Base-by-base conservation (phyloP, 2,329 filamentous ascomycete species). In the Metarhizium rileyi region DNA sequence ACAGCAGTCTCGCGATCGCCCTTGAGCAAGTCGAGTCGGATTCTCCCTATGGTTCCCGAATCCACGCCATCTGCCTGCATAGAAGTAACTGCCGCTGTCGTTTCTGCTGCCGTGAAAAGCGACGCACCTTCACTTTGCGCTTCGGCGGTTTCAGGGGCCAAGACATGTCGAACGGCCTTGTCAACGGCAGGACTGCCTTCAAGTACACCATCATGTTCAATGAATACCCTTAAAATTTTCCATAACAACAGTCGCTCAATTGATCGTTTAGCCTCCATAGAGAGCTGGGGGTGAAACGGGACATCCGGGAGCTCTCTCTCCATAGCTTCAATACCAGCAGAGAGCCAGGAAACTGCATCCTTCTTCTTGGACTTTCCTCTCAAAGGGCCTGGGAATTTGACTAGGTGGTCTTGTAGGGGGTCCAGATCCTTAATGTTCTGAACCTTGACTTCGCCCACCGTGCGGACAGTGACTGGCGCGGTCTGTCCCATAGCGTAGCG, bases 341-440 rank as follows among this genome's bases (percentile, higher is more conserved):
- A 78, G 42, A 98, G 73, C 93, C 94, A 98, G 2, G 80, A 68
- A 41, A 90, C 59, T 0, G 89, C 79, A 49, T 98, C 91, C 71
- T 97, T 98, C 75, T 98, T 98, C 74, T 95, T 97, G 1, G 84
- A 82, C 63, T 96, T 97, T 38, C 83, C 78, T 65, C 86, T 90
- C 26, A 98, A 71, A 3, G 94, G 93, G 0, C 93, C 93, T 0
- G 93, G 93, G 60, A 97, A 97, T 57, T 84, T 89, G 18, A 81
- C 77, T 45, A 93, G 70, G 2, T 83, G 78, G 30, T 93, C 88
- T 23, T 80, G 73, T 8, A 90, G 70, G 4, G 87, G 82, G 42
- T 87, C 71, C 27, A 88, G 73, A 41, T 90, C 82, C 62, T 86
- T 93, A 53, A 87, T 76, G 57, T 79, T 85, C 53, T 81, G 78